Percentiles rank a stretch among this genome's conserved stretches.
Evolutionary conservation across 2,329 filamentous ascomycete genomes (phyloP).

Genomic region (Ophiostoma quercus): DNA sequence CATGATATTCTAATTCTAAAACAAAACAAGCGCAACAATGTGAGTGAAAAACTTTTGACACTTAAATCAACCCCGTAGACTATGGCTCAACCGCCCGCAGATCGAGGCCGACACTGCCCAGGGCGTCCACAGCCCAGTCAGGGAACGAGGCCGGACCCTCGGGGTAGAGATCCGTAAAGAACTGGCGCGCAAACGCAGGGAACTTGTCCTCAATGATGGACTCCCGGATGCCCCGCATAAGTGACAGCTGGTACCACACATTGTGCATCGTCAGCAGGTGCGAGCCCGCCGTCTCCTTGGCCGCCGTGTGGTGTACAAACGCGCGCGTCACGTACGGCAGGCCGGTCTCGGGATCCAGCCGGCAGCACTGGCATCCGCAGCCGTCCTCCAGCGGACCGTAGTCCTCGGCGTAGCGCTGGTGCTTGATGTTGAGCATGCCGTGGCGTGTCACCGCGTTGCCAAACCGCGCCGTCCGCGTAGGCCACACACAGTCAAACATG

Average conservation of each 20-base stretch:
- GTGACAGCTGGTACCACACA: slow-evolving; percentile 79
- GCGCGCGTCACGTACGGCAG: slow-evolving; percentile 73
- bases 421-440: slow-evolving; percentile 80
- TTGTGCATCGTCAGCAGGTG: slow-evolving; percentile 87
- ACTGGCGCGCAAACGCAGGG: slow-evolving; percentile 69
- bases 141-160: slow-evolving; percentile 62
- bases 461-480: slow-evolving; percentile 89
- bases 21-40: background rate
- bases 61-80: background rate
- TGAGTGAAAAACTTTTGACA: background rate
- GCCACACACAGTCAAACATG: slow-evolving; percentile 99
- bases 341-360: slow-evolving; percentile 48
- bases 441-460: slow-evolving; percentile 82
- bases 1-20: background rate
- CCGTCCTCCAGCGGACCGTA: slow-evolving; percentile 78
- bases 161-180: slow-evolving; percentile 70
- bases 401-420: slow-evolving; percentile 69
- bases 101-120: slow-evolving; percentile 76
- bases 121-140: slow-evolving; percentile 74
- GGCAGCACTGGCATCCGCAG: slow-evolving; percentile 76
- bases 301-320: slow-evolving; percentile 84
- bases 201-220: slow-evolving; percentile 78
- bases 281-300: slow-evolving; percentile 92
- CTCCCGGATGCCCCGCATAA: slow-evolving; percentile 71
- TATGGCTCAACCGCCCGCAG: slow-evolving; percentile 34